A percentile compares a stretch with the other conserved stretches of the same genome.
Conservation (phyloP, 768 basidiomycete species). For the Gautieria morchelliformis region DNA sequence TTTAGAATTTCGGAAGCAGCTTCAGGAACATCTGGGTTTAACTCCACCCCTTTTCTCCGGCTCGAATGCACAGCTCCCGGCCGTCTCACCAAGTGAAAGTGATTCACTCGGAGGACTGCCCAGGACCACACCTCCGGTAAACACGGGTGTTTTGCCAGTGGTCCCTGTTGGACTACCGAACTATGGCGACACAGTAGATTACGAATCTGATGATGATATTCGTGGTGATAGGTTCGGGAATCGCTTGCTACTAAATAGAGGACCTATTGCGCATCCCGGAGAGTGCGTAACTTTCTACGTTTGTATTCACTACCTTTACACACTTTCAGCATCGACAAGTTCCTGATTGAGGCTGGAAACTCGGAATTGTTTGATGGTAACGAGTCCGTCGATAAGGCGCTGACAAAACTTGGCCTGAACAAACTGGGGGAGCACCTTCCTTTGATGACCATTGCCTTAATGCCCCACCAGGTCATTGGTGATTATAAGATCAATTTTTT, state of each 20-base stretch:
- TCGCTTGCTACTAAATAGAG: conserved; percentile 22
- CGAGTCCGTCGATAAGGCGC: conserved; percentile 46
- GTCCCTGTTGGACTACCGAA: neutral
- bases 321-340: conserved; percentile 38
- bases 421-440: conserved; percentile 38
- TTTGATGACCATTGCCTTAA: conserved; percentile 49
- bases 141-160: neutral
- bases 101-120: neutral
- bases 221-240: conserved; percentile 22
- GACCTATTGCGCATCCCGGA: conserved; percentile 37
- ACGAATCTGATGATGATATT: conserved; percentile 27
- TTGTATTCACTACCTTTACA: neutral
- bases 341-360: conserved; percentile 46
- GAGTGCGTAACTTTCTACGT: conserved; percentile 32
- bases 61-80: neutral
- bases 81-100: neutral
- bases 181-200: conserved; percentile 4
- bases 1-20: conserved; percentile 11
- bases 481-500: conserved; percentile 12
- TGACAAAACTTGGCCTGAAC: conserved; percentile 42
- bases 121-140: neutral
- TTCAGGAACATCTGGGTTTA: neutral
- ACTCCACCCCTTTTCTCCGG: neutral
- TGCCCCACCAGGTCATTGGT: conserved; percentile 60
- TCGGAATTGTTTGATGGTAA: conserved; percentile 51